Evolutionary conservation across 306 rosid species (phyloP).

Genomic region (Cotoneaster glaucophyllus): DNA sequence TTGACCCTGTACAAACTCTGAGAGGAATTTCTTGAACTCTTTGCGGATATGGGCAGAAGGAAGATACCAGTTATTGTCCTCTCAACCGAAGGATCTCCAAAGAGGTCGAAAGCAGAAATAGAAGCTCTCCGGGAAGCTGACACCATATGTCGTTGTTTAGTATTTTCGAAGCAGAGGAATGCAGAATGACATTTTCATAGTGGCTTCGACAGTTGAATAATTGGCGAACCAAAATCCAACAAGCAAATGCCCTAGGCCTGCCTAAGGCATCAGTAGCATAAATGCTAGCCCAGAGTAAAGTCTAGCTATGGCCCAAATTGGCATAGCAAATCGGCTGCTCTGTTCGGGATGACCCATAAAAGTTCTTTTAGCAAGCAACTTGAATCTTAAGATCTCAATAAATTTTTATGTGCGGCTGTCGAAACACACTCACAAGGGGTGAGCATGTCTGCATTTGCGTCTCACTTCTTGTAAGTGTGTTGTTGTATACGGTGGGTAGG

Average conservation of each 20-base stretch:
- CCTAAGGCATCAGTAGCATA: background rate
- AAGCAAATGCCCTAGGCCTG: background rate
- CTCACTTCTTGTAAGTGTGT: too few species aligned
- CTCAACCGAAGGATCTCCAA: conserved; percentile 70
- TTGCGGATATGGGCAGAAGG: conserved; percentile 61
- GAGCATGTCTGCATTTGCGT: too few species aligned
- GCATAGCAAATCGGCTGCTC: background rate
- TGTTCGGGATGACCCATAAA: background rate
- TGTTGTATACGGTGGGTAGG: too few species aligned
- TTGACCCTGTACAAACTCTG: conserved; percentile 79
- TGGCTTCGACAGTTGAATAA: background rate
- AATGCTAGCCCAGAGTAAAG: background rate
- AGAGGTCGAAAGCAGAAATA: conserved; percentile 95
- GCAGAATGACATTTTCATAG: background rate
- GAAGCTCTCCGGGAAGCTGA: conserved; percentile 81
- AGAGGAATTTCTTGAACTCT: conserved; percentile 74
- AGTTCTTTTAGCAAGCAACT: too few species aligned
- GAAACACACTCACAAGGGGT: too few species aligned
- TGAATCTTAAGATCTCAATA: too few species aligned
- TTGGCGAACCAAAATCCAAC: background rate
- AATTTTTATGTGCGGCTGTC: too few species aligned
- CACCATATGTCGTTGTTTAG: background rate
- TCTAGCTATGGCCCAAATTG: background rate
- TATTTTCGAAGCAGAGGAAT: too few species aligned
- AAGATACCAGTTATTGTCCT: conserved; percentile 62